Conservation (phyloP, 345 rosid species). For the Camelina hispida region DNA sequence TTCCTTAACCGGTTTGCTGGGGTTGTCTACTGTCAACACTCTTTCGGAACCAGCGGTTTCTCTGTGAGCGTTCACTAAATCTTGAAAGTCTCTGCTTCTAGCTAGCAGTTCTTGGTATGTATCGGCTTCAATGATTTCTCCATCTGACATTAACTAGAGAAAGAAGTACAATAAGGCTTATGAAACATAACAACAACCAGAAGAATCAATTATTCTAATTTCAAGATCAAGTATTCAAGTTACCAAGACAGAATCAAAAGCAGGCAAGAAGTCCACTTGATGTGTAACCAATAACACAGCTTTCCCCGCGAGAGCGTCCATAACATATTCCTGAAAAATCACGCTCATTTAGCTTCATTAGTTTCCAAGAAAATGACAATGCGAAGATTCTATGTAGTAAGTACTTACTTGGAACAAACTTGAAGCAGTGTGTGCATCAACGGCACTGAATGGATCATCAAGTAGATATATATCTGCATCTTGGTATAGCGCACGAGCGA, state of each 20-base stretch:
- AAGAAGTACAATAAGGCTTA: constrained; percentile 3
- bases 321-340: constrained; percentile 72
- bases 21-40: constrained; percentile 49
- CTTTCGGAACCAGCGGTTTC: constrained; percentile 91
- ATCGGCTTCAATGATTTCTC: constrained; percentile 75
- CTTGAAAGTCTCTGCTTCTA: constrained; percentile 73
- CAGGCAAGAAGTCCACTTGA: constrained; percentile 98
- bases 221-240: constrained; percentile 27
- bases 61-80: constrained; percentile 89
- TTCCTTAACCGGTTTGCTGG: constrained; percentile 52
- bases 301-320: constrained; percentile 75
- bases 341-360: constrained; percentile 35
- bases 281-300: constrained; percentile 88
- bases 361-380: constrained; percentile 5
- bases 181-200: not conserved
- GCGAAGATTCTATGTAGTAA: not conserved
- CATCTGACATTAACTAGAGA: constrained; percentile 86
- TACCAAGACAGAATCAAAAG: constrained; percentile 87
- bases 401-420: constrained; percentile 79
- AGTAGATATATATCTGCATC: constrained; percentile 87
- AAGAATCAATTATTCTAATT: not conserved
- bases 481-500: constrained; percentile 96
- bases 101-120: constrained; percentile 70
- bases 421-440: constrained; percentile 94
- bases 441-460: constrained; percentile 98